These are phyloP conservation scores for Linnemannia elongata DNA, from an alignment of 192 early-diverging fungal species.

Conservation along the genomic window DNA sequence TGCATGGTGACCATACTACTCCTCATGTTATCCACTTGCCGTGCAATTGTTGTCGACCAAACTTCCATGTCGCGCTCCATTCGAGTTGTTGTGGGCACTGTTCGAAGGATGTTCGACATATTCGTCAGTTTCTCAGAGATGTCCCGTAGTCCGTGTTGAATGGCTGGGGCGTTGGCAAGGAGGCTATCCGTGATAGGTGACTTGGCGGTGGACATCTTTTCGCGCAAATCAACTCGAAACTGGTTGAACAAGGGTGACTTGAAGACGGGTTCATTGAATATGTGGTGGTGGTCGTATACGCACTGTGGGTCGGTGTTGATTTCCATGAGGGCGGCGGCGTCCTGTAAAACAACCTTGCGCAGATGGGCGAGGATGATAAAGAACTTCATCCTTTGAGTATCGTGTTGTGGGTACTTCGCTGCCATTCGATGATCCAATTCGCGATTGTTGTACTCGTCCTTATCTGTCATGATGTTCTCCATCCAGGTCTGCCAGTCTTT, in stretches of 20 bases:
- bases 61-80: conserved; percentile 18
- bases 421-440: background rate
- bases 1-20: background rate
- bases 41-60: background rate
- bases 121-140: conserved; percentile 4
- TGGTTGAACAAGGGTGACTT: conserved; percentile 1
- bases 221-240: background rate
- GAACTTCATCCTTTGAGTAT: conserved; percentile 4
- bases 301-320: conserved; percentile 4
- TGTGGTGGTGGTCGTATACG: conserved; percentile 8
- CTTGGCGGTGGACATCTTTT: conserved; percentile 1
- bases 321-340: conserved; percentile 30
- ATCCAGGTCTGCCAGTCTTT: conserved; percentile 26
- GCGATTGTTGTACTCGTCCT: conserved; percentile 11
- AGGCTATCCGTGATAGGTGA: conserved; percentile 15
- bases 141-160: conserved; percentile 9
- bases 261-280: conserved; percentile 18
- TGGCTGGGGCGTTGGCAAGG: conserved; percentile 18
- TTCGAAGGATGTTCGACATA: background rate
- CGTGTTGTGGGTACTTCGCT: background rate
- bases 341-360: conserved; percentile 37
- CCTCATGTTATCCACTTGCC: background rate
- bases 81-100: background rate
- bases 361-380: conserved; percentile 25
- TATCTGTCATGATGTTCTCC: conserved; percentile 35